These are phyloP conservation scores for Fusarium armeniacum DNA, from an alignment of 2,329 filamentous ascomycete species.

Conservation along the genomic window DNA sequence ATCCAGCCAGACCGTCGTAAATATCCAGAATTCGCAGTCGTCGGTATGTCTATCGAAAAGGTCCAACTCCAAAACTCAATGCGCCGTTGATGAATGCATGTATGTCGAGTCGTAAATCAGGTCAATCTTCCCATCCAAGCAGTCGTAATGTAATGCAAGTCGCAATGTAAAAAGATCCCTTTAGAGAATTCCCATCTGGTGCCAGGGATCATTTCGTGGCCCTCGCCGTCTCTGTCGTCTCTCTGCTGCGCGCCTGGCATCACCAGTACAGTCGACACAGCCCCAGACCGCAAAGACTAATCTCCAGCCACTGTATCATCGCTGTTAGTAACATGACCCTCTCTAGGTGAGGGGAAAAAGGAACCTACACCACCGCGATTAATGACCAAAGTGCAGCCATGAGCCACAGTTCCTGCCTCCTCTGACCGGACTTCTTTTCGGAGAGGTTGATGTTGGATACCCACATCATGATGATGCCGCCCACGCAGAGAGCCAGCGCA, in stretches of 20 bases:
- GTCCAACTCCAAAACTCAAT: conserved; percentile 7
- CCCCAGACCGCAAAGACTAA: conserved; percentile 51
- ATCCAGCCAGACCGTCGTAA: neutral
- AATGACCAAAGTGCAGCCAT: conserved; percentile 45
- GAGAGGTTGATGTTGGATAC: conserved; percentile 50
- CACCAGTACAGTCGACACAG: conserved; percentile 49
- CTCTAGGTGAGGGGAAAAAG: neutral
- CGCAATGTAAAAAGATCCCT: neutral
- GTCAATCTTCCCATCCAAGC: neutral
- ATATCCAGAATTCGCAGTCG: neutral
- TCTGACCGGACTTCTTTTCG: conserved; percentile 21
- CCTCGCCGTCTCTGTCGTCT: conserved; percentile 36
- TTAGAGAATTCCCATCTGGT: conserved; percentile 42
- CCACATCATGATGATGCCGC: conserved; percentile 54
- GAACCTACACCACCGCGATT: conserved; percentile 49
- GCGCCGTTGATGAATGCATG: conserved; percentile 25
- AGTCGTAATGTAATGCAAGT: conserved; percentile 19
- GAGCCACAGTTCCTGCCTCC: conserved; percentile 38
- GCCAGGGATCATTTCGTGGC: conserved; percentile 41
- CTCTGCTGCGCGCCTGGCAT: conserved; percentile 41
- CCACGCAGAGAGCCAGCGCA: conserved; percentile 53
- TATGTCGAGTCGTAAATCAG: conserved; percentile 8
- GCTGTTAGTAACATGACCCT: conserved; percentile 5
- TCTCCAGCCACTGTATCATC: conserved; percentile 45
- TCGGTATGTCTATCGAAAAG: conserved; percentile 9